A percentile compares a stretch with the other conserved stretches of the same genome.
Conservation (phyloP, 257 asterid genomes). For the Cynanchum wilfordii region DNA sequence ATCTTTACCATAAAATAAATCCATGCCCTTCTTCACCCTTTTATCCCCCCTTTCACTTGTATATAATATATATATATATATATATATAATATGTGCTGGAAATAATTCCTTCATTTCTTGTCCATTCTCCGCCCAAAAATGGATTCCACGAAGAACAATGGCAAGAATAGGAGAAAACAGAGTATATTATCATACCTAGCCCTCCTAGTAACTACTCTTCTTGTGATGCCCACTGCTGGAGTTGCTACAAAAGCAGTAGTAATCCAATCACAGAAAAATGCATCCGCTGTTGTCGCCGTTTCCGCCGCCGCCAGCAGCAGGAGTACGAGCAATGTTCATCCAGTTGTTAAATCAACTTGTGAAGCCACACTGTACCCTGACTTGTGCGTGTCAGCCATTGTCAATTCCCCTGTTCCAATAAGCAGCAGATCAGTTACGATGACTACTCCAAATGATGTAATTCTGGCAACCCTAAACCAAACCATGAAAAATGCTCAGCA, state of each 20-base stretch:
- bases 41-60: too few relatives aligned
- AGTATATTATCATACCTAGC: background rate
- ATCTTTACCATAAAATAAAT: too few relatives aligned
- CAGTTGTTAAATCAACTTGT: conserved; percentile 8
- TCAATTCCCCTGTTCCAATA: background rate
- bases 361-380: conserved; percentile 12
- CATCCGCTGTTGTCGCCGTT: too few relatives aligned
- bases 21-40: too few relatives aligned
- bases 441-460: conserved; percentile 5
- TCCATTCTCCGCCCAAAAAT: background rate
- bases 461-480: background rate
- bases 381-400: conserved; percentile 8
- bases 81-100: background rate
- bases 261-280: background rate
- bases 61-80: too few relatives aligned
- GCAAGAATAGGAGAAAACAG: background rate
- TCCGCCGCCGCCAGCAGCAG: background rate
- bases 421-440: background rate
- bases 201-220: conserved; percentile 3
- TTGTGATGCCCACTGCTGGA: background rate
- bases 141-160: background rate
- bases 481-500: background rate
- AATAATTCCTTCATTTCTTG: background rate
- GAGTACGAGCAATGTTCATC: background rate
- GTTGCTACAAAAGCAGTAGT: background rate